Evolutionary conservation across 177 flowering plant genomes (phyloP).

Genomic region (Vitis hybrid): DNA sequence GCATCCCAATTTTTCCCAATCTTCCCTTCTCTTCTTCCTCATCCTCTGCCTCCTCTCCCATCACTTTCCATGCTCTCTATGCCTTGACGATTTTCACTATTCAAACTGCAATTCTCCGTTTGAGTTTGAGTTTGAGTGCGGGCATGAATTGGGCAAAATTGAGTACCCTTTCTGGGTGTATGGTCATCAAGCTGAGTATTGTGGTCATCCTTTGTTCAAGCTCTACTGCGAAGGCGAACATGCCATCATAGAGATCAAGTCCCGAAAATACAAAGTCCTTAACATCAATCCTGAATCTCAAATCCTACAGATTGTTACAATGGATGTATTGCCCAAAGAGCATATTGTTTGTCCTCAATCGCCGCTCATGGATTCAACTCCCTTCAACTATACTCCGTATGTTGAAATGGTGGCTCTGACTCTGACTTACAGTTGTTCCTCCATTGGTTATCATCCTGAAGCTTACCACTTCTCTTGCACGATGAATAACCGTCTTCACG

Average conservation of each 20-base stretch:
- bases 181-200: background rate
- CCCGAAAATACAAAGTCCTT: background rate
- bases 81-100: background rate
- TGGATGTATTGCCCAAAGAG: background rate
- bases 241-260: background rate
- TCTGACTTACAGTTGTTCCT: background rate
- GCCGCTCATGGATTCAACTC: too few species aligned
- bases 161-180: conserved; percentile 10
- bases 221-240: background rate
- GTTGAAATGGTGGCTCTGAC: background rate
- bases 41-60: too few species aligned
- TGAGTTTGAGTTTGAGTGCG: background rate
- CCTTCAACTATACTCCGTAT: too few species aligned
- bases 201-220: conserved; percentile 7
- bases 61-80: background rate
- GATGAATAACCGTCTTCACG: too few species aligned
- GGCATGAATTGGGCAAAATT: background rate
- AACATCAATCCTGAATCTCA: background rate
- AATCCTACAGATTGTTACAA: too few species aligned
- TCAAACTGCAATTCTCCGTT: background rate
- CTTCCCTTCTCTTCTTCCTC: background rate
- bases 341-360: background rate
- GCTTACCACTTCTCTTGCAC: too few species aligned
- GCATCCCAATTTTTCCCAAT: too few species aligned
- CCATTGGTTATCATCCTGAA: background rate